A percentile compares a stretch with the other conserved stretches of the same genome.
Conservation (phyloP, 1,284 basidiomycete species). For the Leucoagaricus sp. region DNA sequence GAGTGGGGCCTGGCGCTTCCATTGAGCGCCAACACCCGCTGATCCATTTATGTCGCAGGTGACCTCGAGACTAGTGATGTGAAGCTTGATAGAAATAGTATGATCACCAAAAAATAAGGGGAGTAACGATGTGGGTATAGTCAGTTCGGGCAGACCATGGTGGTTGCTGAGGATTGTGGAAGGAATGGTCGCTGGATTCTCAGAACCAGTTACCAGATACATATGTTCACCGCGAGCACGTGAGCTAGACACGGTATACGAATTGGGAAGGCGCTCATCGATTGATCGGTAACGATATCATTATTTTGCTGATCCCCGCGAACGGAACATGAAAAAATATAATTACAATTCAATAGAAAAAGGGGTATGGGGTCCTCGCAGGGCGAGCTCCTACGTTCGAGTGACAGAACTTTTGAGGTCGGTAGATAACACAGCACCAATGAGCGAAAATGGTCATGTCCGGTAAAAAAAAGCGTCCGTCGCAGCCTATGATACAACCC, state of each 20-base stretch:
- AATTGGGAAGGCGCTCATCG: background rate
- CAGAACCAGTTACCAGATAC: background rate
- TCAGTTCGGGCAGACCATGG: no score
- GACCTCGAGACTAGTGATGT: no score
- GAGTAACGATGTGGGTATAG: no score
- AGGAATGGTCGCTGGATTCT: background rate
- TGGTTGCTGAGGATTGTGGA: background rate
- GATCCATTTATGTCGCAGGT: no score
- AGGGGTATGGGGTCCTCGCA: constrained; percentile 2
- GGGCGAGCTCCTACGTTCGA: background rate
- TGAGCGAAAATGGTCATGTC: background rate
- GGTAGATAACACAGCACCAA: background rate
- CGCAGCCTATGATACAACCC: constrained; percentile 1
- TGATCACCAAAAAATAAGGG: no score
- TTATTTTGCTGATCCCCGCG: background rate
- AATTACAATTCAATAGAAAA: constrained; percentile 1
- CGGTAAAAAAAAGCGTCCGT: background rate
- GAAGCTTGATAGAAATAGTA: no score
- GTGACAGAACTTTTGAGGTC: background rate
- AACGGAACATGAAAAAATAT: background rate
- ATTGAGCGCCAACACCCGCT: constrained; percentile 2
- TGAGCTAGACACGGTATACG: background rate
- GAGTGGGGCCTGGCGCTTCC: background rate
- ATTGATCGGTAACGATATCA: background rate
- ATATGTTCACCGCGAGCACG: background rate